phyloP scores from a whole-genome alignment of 805 yeast genomes.

The Jamesozyma hellenica region DNA sequence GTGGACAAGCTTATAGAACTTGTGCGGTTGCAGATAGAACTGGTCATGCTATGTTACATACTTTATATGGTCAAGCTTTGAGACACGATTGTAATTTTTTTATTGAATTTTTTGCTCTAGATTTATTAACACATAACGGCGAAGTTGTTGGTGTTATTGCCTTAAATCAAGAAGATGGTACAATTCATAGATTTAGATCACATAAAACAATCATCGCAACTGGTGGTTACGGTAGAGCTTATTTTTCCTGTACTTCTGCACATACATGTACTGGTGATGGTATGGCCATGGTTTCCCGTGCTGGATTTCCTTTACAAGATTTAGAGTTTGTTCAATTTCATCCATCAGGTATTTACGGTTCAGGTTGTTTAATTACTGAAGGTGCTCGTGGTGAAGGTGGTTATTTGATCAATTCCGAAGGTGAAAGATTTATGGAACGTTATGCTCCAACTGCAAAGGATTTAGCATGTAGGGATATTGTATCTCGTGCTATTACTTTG shows the following conservation, averaged over 20 bases:
- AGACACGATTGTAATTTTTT: slow-evolving; percentile 96
- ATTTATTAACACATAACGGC: slow-evolving; percentile 88
- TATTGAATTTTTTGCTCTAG: slow-evolving; percentile 94
- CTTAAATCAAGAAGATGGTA: slow-evolving; percentile 97
- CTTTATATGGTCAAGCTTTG: slow-evolving; percentile 91
- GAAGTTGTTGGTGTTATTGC: slow-evolving; percentile 95
- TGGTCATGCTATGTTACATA: slow-evolving; percentile 93
- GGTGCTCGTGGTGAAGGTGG: slow-evolving; percentile 99
- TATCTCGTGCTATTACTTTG: slow-evolving; percentile 95
- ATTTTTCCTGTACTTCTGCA: slow-evolving; percentile 97
- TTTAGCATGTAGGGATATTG: slow-evolving; percentile 96
- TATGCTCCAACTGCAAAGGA: slow-evolving; percentile 98
- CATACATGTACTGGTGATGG: slow-evolving; percentile 99
- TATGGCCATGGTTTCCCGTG: slow-evolving; percentile 95
- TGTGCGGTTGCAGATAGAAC: slow-evolving; percentile 99
- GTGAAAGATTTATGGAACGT: slow-evolving; percentile 99
- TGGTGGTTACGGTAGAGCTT: slow-evolving; percentile 98
- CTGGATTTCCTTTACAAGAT: slow-evolving; percentile 96
- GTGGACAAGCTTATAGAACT: slow-evolving; percentile 98
- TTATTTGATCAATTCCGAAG: slow-evolving; percentile 87
- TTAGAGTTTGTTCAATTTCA: slow-evolving; percentile 97
- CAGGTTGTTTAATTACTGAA: slow-evolving; percentile 97
- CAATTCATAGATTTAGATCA: slow-evolving; percentile 93
- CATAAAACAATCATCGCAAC: slow-evolving; percentile 95
- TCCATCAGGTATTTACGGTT: slow-evolving; percentile 98